Conservation (phyloP, 169 alveolate genomes). For the Hepatocystis sp. region DNA sequence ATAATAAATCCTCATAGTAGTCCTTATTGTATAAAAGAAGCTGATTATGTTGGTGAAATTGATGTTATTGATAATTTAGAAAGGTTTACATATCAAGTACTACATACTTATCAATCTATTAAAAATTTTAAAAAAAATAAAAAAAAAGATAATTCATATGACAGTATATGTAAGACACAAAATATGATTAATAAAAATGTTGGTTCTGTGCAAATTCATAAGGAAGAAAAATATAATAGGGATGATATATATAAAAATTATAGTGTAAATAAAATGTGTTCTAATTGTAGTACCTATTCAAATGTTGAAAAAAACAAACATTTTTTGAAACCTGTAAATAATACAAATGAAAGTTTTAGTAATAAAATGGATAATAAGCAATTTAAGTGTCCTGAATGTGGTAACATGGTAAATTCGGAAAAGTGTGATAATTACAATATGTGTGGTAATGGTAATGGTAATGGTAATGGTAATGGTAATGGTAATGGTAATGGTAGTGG, state of each 20-base stretch:
- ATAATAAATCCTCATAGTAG: slow-evolving; percentile 76
- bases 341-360: too few species aligned
- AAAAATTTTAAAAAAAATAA: slow-evolving; percentile 16
- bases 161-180: slow-evolving; percentile 9
- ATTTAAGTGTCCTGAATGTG: too few species aligned
- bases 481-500: not conserved
- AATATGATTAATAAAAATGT: slow-evolving; percentile 53
- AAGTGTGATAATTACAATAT: slow-evolving; percentile 4
- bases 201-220: slow-evolving; percentile 13
- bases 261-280: too few species aligned
- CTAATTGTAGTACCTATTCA: slow-evolving; percentile 3
- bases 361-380: too few species aligned
- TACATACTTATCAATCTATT: slow-evolving; percentile 50
- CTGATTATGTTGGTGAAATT: slow-evolving; percentile 70
- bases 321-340: too few species aligned
- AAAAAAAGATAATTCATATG: slow-evolving; percentile 34
- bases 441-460: not conserved
- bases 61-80: slow-evolving; percentile 71
- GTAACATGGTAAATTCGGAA: too few species aligned
- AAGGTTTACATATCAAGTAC: slow-evolving; percentile 61
- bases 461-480: slow-evolving; percentile 3
- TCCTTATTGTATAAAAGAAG: slow-evolving; percentile 40
- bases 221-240: too few species aligned
- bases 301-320: too few species aligned
- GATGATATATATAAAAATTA: too few species aligned